Conservation (phyloP, 2,329 filamentous ascomycete genomes). For the Aspergillus oerlinghausenensis region DNA sequence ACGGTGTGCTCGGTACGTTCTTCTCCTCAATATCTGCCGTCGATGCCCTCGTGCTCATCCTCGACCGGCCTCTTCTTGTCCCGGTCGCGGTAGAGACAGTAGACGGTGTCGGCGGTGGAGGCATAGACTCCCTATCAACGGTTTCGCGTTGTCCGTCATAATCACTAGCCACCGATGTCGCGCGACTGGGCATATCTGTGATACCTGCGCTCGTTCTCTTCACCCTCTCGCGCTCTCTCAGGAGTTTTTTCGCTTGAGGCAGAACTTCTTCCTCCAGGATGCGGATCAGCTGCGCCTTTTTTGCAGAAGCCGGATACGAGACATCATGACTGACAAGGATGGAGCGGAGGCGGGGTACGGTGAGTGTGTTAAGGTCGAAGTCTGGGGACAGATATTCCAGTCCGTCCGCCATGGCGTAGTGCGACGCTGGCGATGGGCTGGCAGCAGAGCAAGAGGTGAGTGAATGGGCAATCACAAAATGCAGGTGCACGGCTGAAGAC, state of each 20-base stretch:
- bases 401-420: conserved; percentile 49
- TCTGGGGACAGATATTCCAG: conserved; percentile 79
- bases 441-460: background rate
- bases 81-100: conserved; percentile 51
- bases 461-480: background rate
- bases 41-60: conserved; percentile 43
- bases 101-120: conserved; percentile 45
- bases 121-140: conserved; percentile 41
- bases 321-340: conserved; percentile 88
- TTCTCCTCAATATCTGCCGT: conserved; percentile 36
- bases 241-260: conserved; percentile 71
- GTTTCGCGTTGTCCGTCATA: conserved; percentile 58
- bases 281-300: conserved; percentile 82
- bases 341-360: conserved; percentile 80
- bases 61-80: conserved; percentile 52
- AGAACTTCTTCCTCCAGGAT: conserved; percentile 76
- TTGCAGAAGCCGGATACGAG: conserved; percentile 79
- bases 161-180: conserved; percentile 57
- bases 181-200: conserved; percentile 62
- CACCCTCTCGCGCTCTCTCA: conserved; percentile 69
- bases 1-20: conserved; percentile 23
- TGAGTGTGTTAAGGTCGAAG: conserved; percentile 80
- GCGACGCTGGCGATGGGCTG: conserved; percentile 3
- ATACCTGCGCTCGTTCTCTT: conserved; percentile 88
- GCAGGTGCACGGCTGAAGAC: background rate